Percentiles rank a stretch among this genome's conserved stretches.
These are phyloP conservation scores for Pseudogymnoascus verrucosus DNA, from an alignment of 2,329 filamentous ascomycete genomes.

Conservation along the genomic window DNA sequence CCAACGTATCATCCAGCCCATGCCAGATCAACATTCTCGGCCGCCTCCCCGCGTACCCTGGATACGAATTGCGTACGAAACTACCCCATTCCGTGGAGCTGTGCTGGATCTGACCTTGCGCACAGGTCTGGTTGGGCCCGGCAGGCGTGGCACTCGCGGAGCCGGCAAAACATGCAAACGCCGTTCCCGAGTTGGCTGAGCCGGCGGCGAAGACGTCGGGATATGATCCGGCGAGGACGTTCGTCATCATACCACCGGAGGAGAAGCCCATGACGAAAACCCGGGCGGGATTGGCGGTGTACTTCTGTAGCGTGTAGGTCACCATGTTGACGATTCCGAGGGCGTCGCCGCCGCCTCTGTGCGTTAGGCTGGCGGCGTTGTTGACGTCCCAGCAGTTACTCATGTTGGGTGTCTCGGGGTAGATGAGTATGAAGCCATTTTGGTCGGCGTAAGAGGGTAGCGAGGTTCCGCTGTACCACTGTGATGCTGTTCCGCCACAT, in stretches of 20 bases:
- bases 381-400: constrained; percentile 51
- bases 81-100: constrained; percentile 38
- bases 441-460: constrained; percentile 43
- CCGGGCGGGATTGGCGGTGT: constrained; percentile 39
- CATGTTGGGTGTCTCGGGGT: constrained; percentile 43
- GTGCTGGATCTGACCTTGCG: constrained; percentile 22
- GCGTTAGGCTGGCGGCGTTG: constrained; percentile 39
- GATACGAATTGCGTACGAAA: constrained; percentile 32
- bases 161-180: constrained; percentile 31
- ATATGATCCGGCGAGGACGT: constrained; percentile 37
- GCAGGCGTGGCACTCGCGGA: constrained; percentile 32
- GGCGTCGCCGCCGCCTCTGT: constrained; percentile 46
- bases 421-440: constrained; percentile 50
- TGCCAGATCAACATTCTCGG: constrained; percentile 33
- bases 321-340: constrained; percentile 50
- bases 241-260: constrained; percentile 39
- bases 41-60: constrained; percentile 29
- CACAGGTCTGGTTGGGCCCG: constrained; percentile 45
- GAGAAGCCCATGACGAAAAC: constrained; percentile 40
- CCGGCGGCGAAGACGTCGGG: constrained; percentile 37
- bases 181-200: constrained; percentile 31
- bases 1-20: constrained; percentile 28
- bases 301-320: constrained; percentile 38
- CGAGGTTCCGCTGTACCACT: constrained; percentile 41
- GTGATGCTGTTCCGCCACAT: constrained; percentile 45